Evolutionary conservation across 805 yeast species (phyloP).

Genomic region (Yarrowia divulgata): DNA sequence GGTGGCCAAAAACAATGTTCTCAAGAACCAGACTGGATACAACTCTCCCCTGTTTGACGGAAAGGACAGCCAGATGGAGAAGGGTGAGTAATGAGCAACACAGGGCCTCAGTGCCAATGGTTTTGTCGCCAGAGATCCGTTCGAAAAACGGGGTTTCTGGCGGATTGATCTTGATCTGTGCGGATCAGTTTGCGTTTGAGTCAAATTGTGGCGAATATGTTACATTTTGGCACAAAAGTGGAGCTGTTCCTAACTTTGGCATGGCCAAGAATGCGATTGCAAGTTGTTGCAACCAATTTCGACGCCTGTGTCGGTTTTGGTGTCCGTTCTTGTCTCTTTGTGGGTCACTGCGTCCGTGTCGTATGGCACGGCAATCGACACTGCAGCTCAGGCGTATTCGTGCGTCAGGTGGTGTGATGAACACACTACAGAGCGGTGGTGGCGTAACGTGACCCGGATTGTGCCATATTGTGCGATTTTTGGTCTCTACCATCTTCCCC

Average conservation of each 20-base stretch:
- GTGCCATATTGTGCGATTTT: neutral
- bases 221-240: neutral
- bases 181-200: neutral
- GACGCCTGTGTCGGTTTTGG: no score
- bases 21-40: slow-evolving; percentile 60
- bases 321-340: neutral
- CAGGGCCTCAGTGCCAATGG: no score
- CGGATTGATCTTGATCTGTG: neutral
- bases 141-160: neutral
- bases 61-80: slow-evolving; percentile 78
- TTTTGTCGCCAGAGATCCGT: no score
- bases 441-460: neutral
- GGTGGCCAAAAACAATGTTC: slow-evolving; percentile 20
- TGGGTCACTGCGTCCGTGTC: neutral
- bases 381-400: slow-evolving; percentile 25
- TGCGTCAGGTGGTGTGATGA: slow-evolving; percentile 1
- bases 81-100: slow-evolving; percentile 43
- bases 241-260: no score
- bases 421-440: neutral
- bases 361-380: slow-evolving; percentile 13
- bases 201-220: neutral
- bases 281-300: no score
- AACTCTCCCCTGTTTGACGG: slow-evolving; percentile 78
- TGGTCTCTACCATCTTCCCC: neutral
- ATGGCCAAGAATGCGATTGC: no score